phyloP scores from a whole-genome alignment of 2,329 filamentous ascomycete species.

The Magnaporthiopsis incrustans region DNA sequence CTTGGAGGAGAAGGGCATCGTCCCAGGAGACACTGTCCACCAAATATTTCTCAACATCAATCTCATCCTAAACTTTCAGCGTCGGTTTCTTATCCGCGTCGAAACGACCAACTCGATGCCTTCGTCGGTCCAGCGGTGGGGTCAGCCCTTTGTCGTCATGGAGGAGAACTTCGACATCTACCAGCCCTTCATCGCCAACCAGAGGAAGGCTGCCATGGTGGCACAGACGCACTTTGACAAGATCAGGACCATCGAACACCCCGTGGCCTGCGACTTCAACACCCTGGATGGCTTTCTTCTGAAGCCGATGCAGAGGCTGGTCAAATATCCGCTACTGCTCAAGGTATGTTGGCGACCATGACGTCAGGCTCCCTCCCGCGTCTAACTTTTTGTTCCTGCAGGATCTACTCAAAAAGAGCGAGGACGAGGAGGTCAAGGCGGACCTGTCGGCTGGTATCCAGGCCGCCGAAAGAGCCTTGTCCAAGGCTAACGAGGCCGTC shows the following conservation, averaged over 20 bases:
- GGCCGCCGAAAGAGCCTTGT: conserved; percentile 72
- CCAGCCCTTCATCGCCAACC: conserved; percentile 94
- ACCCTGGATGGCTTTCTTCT: conserved; percentile 86
- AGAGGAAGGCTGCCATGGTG: conserved; percentile 80
- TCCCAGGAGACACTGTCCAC: conserved; percentile 85
- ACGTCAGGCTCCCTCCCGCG: neutral
- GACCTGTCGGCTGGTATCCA: conserved; percentile 73
- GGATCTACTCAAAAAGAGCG: conserved; percentile 81
- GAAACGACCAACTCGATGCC: conserved; percentile 89
- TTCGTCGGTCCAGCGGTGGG: conserved; percentile 77
- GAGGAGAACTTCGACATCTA: conserved; percentile 89
- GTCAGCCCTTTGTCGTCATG: conserved; percentile 77
- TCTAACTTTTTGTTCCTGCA: conserved; percentile 12
- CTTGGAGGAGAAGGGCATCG: conserved; percentile 77
- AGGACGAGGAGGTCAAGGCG: conserved; percentile 59
- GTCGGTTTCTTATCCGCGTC: conserved; percentile 88
- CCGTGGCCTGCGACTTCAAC: conserved; percentile 79
- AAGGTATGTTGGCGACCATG: conserved; percentile 45
- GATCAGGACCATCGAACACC: conserved; percentile 65
- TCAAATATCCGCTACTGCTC: conserved; percentile 87
- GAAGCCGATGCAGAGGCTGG: conserved; percentile 92
- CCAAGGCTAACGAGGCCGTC: conserved; percentile 83
- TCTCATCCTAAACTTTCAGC: conserved; percentile 87
- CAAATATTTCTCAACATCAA: conserved; percentile 97
- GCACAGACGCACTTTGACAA: conserved; percentile 82